Evolutionary conservation across 805 yeast species (phyloP), one percentile per base, ranked within the genome.

Genomic region (Barnettozyma siamensis): DNA sequence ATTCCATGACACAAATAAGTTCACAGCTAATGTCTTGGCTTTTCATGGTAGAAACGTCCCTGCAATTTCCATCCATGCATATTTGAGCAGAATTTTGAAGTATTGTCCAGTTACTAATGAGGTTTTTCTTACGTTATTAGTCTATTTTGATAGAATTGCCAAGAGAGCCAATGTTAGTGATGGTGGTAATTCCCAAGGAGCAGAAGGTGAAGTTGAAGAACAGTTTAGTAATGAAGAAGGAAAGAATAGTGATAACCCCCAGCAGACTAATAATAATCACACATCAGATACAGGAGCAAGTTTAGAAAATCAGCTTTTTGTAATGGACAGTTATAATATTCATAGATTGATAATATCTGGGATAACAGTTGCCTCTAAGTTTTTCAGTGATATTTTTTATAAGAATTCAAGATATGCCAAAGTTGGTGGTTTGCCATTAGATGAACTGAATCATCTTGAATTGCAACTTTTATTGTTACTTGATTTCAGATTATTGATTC

Each of bases 51-150:
- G 95, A 44, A 94, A 91, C 58, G 82, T 93, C 9, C 99, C 99
- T 1, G 96, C 94, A n/a, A 93, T 93, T 40, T 78, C 89, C 11
- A 72, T 93, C 36, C 88, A 88, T 54, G 93, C 95, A 17, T 93
- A 93, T 59, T 71, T 93, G 45, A 76, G 87, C 33, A 78, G 99
- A 57, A 91, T 93, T 23, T 76, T 91, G 59, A 91, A 91, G 63
- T 93, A 93, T 65, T 93, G 99, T 62, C 98, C 99, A 0, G 93
- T 93, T n/a, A 89, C 99, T 3, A 91, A 91, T 63, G 98, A 93
- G 60, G 98, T 93, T 27, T 93, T 89, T 62, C 66, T 93, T 36
- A 82, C 96, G 30, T 65, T 93, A 28, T 70, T 93, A 53, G 97
- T 93, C 24, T 93, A 93, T 62, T 88, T 93, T 65, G 99, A 93